Conservation (phyloP, 148 eudicot genomes). For the Camellia japonica region DNA sequence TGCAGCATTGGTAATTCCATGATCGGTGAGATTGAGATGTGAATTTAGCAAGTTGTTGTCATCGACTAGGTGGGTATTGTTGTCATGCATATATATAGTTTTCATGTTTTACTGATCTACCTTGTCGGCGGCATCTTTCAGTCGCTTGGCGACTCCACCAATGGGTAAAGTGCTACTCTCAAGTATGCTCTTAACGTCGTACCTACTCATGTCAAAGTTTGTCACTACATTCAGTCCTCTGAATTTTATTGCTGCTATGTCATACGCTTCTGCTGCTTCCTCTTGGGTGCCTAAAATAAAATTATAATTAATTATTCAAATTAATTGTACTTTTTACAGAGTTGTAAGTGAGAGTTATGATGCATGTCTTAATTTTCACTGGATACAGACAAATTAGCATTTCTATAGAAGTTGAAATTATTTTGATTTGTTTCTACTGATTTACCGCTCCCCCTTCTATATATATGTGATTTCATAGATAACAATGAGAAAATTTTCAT, state of each 20-base stretch:
- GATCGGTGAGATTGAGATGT: constrained; percentile 7
- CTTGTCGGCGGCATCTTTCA: constrained; percentile 58
- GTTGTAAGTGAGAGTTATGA: too few species aligned
- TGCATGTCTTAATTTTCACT: too few species aligned
- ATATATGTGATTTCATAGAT: too few species aligned
- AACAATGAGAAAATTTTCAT: too few species aligned
- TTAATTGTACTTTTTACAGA: too few species aligned
- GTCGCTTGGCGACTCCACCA: constrained; percentile 84
- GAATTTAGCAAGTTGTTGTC: constrained; percentile 2
- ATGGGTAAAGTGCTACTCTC: constrained; percentile 82
- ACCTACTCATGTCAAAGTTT: constrained; percentile 84
- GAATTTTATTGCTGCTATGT: constrained; percentile 93
- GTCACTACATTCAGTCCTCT: constrained; percentile 89
- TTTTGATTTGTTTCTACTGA: too few species aligned
- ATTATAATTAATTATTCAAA: neutral
- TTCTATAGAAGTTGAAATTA: too few species aligned
- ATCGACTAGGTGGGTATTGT: constrained; percentile 6
- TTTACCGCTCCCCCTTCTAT: too few species aligned
- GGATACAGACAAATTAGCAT: too few species aligned
- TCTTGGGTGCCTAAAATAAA: constrained; percentile 70
- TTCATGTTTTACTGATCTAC: constrained; percentile 20
- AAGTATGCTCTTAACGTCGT: constrained; percentile 78
- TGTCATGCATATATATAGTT: neutral
- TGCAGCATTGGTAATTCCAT: constrained; percentile 30
- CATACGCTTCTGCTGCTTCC: constrained; percentile 99